Base-by-base conservation (phyloP, 371 early-diverging fungal genomes). In the Phascolomyces articulosus region DNA sequence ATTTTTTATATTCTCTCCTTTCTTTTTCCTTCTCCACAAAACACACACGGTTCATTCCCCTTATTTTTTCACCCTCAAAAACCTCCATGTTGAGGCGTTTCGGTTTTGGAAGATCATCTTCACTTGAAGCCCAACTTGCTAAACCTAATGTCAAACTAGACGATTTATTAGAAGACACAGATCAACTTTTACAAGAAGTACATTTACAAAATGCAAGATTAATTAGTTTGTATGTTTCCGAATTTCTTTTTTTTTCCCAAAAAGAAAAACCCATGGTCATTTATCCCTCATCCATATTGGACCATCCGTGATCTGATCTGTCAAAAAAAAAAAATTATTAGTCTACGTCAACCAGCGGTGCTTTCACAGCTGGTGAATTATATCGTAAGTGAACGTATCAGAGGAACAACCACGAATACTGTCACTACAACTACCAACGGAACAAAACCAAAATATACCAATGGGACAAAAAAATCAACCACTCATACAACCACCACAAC, bases 331-430 rank as follows among this genome's bases (percentile, higher is more conserved):
- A 44, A 44, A 44, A 38, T 20, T 27, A n/a, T 9, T 15, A 63
- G 63, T 40, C 41, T 63, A 55, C 58, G 63, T 51, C 71, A 61
- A 38, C 71, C 71, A 3, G n/a, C 26, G 4, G 62, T 71, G 4
- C 27, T 71, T n/a, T 64, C 64, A 3, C 71, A 71, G 28, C 65
- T 71, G 0, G 66, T 71, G 34, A 66, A 64, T 48, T 61, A 63
- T 47, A 58, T 71, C 23, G 61, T 67, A 0, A 54, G 58, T 58
- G 65, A 44, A 26, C 57, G 40, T 13, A 48, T 29, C n/a, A 38
- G n/a, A n/a, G n/a, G n/a, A n/a, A n/a, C 27, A 1, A 8, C 44
- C 16, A 4, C 44, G 18, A 7, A 13, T 13, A 8, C 18, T 44
- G 15, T 44, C 4, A n/a, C 44, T 16, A 10, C 62, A 31, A 7